Conservation (phyloP, 768 basidiomycete species). For the Lanmaoa pseudosensibilis region DNA sequence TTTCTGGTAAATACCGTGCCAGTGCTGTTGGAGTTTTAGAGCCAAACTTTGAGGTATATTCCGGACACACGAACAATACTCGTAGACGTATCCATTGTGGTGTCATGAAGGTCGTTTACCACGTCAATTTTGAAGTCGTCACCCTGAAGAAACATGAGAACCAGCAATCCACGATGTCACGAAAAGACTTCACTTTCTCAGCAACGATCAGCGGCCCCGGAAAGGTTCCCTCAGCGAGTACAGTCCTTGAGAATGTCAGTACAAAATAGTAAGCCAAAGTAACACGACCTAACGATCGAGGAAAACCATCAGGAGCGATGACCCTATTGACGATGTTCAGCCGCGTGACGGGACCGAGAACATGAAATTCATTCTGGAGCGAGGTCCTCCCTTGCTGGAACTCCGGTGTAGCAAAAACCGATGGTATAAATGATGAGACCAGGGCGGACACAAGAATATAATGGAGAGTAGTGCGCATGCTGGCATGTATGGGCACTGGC, state of each 20-base stretch:
- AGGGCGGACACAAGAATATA: slow-evolving; percentile 1
- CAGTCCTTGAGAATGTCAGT: slow-evolving; percentile 32
- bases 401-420: neutral
- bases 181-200: slow-evolving; percentile 30
- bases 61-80: slow-evolving; percentile 42
- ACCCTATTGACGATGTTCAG: slow-evolving; percentile 41
- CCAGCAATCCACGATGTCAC: neutral
- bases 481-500: neutral
- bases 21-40: slow-evolving; percentile 40
- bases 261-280: neutral
- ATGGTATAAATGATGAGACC: neutral
- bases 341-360: slow-evolving; percentile 25
- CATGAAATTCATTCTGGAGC: neutral
- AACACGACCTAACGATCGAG: slow-evolving; percentile 33
- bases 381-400: neutral
- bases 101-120: slow-evolving; percentile 43
- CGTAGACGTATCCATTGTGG: slow-evolving; percentile 49
- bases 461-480: neutral
- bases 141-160: slow-evolving; percentile 29
- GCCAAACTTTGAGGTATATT: neutral
- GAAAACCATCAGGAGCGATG: slow-evolving; percentile 51
- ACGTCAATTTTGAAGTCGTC: slow-evolving; percentile 44
- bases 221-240: slow-evolving; percentile 42
- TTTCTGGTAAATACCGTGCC: slow-evolving; percentile 52
- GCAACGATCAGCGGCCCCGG: slow-evolving; percentile 47